A percentile compares a stretch with the other conserved stretches of the same genome.
phyloP scores from a whole-genome alignment of 768 basidiomycete genomes.

The Rhizopogon vinicolor region DNA sequence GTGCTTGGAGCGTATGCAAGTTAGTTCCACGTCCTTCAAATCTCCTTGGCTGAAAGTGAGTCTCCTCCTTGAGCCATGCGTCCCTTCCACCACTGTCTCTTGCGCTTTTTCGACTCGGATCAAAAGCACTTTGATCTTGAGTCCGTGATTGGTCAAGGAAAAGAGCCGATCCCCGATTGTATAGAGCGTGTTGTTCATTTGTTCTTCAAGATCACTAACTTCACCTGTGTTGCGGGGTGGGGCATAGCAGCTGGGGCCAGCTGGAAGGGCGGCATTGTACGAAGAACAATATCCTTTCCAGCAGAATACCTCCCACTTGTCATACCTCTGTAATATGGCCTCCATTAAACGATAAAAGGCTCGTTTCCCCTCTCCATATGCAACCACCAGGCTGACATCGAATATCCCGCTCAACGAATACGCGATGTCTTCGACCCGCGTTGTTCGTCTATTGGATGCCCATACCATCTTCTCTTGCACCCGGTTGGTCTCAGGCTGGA shows the following conservation, averaged over 20 bases:
- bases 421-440: slow-evolving; percentile 21
- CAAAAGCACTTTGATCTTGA: not conserved
- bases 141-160: not conserved
- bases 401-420: slow-evolving; percentile 26
- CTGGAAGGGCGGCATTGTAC: slow-evolving; percentile 13
- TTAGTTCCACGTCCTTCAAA: not conserved
- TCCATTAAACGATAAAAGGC: slow-evolving; percentile 24
- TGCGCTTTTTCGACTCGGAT: not conserved
- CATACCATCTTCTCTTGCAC: slow-evolving; percentile 23
- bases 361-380: slow-evolving; percentile 26
- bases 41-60: not conserved
- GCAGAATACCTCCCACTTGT: slow-evolving; percentile 20
- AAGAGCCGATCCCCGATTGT: not conserved
- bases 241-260: slow-evolving; percentile 16
- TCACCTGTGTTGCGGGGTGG: not conserved
- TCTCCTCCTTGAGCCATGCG: not conserved
- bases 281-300: slow-evolving; percentile 19
- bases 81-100: not conserved
- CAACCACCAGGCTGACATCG: slow-evolving; percentile 15
- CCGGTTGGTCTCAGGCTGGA: not conserved
- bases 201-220: not conserved
- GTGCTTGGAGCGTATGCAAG: not conserved
- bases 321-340: slow-evolving; percentile 8
- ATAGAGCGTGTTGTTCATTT: not conserved
- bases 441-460: slow-evolving; percentile 26